Percentiles rank a stretch among this genome's conserved stretches.
Conservation (phyloP, 306 rosid genomes). For the Vigna nakashimae region DNA sequence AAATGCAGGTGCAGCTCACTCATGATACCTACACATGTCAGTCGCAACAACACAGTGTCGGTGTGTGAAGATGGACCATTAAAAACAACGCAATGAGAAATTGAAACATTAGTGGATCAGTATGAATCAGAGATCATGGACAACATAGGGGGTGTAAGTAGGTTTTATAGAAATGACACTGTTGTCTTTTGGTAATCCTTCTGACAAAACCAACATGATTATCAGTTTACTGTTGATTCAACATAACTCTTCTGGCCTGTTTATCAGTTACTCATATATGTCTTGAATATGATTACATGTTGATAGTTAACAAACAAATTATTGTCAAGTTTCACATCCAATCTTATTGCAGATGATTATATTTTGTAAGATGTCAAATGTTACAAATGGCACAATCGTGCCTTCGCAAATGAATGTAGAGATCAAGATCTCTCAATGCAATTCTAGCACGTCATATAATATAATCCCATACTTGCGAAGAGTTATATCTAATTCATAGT, state of each 20-base stretch:
- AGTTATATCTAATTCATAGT: conserved; percentile 42
- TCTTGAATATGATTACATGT: neutral
- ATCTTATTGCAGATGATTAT: conserved; percentile 41
- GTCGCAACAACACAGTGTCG: neutral
- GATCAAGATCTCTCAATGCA: conserved; percentile 37
- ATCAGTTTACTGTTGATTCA: neutral
- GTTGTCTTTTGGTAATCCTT: neutral
- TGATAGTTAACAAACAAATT: conserved; percentile 32
- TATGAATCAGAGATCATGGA: neutral
- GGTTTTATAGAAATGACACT: neutral
- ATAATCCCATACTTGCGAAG: conserved; percentile 34
- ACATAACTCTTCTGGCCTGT: neutral
- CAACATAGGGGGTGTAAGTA: neutral
- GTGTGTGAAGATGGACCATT: neutral
- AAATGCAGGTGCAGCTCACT: neutral
- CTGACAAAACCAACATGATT: neutral
- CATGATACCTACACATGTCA: neutral
- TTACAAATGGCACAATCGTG: conserved; percentile 46
- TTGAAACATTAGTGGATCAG: neutral
- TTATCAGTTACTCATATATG: neutral
- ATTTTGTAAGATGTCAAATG: conserved; percentile 42
- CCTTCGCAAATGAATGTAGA: conserved; percentile 37
- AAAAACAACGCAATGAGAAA: neutral
- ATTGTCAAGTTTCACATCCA: conserved; percentile 32
- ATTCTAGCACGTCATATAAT: conserved; percentile 46